These are phyloP conservation scores for Ceratocystis destructans DNA, from an alignment of 2,329 filamentous ascomycete genomes.

Conservation along the genomic window DNA sequence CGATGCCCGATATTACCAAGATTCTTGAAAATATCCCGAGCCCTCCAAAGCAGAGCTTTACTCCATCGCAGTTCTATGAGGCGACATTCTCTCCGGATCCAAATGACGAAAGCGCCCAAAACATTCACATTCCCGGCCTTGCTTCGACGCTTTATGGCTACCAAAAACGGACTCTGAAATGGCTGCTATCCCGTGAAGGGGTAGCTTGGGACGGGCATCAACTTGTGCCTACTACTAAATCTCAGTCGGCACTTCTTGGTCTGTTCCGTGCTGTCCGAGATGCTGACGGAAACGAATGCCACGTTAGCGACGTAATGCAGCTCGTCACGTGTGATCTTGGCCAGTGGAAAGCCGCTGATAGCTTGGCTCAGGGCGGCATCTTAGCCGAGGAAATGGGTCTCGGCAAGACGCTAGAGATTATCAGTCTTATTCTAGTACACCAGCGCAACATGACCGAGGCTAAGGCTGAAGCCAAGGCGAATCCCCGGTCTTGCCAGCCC, in stretches of 20 bases:
- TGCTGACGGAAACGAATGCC: constrained; percentile 30
- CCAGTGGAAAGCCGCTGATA: constrained; percentile 32
- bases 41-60: constrained; percentile 22
- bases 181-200: constrained; percentile 55
- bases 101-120: constrained; percentile 24
- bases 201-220: constrained; percentile 32
- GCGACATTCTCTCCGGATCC: constrained; percentile 39
- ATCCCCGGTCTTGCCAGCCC: constrained; percentile 34
- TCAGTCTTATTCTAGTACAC: constrained; percentile 56
- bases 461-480: constrained; percentile 23
- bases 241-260: not conserved
- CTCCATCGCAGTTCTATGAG: constrained; percentile 52
- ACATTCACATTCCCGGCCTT: constrained; percentile 32
- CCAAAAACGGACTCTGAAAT: constrained; percentile 55
- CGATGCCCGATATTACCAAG: constrained; percentile 14
- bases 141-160: constrained; percentile 52
- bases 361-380: constrained; percentile 44
- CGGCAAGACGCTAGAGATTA: constrained; percentile 65
- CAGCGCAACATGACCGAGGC: constrained; percentile 15
- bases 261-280: constrained; percentile 28
- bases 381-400: constrained; percentile 73
- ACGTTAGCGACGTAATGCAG: constrained; percentile 50
- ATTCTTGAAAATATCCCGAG: constrained; percentile 25
- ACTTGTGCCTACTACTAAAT: constrained; percentile 6
- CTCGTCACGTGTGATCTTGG: constrained; percentile 38